These are phyloP conservation scores for Theileria annulata DNA, from an alignment of 169 alveolate species.

Conservation along the genomic window DNA sequence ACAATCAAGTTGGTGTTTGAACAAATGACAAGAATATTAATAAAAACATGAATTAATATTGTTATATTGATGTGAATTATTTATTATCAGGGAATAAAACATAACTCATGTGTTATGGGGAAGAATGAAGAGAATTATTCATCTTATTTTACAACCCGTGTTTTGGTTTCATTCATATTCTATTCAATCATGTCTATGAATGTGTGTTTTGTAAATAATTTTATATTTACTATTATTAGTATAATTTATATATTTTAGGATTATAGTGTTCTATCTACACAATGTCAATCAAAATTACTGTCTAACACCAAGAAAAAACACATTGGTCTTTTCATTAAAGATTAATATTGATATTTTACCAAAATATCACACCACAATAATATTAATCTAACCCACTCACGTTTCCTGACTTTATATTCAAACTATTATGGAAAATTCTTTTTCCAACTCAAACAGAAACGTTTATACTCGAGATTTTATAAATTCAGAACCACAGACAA, in stretches of 20 bases:
- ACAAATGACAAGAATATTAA: not conserved
- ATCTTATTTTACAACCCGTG: not conserved
- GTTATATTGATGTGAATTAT: not conserved
- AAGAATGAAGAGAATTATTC: not conserved
- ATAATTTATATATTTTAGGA: not conserved
- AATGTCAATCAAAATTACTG: not conserved
- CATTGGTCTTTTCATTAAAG: not conserved
- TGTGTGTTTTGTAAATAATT: not conserved
- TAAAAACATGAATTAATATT: too few relatives aligned
- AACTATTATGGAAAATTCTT: not conserved
- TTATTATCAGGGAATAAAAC: not conserved
- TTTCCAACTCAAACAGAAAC: not conserved
- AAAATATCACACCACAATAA: not conserved
- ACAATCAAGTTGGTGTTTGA: not conserved
- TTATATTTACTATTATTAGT: not conserved
- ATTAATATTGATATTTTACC: not conserved
- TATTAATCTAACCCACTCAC: not conserved
- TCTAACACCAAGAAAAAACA: not conserved
- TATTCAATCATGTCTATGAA: not conserved
- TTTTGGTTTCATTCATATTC: not conserved
- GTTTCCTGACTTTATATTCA: not conserved
- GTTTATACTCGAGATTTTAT: not conserved
- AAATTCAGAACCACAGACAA: not conserved
- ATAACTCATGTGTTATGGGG: not conserved
- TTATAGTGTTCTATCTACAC: slow-evolving; percentile 11